phyloP scores from a whole-genome alignment of 192 early-diverging fungal species.

The Podila epicladia region DNA sequence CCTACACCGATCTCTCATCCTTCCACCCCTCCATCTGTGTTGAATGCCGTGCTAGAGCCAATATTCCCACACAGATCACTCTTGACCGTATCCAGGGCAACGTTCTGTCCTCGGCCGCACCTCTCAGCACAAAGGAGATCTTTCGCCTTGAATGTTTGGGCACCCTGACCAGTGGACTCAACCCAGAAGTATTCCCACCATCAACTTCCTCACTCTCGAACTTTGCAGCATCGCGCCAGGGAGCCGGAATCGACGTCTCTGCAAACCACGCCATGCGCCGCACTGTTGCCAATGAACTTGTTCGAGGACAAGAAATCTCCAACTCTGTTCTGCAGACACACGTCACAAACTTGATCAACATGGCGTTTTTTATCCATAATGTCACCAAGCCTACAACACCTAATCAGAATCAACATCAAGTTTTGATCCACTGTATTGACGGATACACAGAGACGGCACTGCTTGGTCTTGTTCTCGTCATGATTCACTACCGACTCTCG shows the following conservation, averaged over 20 bases:
- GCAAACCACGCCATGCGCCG: conserved; percentile 26
- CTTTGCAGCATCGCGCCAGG: conserved; percentile 15
- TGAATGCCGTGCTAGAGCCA: conserved; percentile 31
- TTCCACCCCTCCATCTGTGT: conserved; percentile 45
- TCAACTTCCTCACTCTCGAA: conserved; percentile 34
- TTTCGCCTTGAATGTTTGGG: conserved; percentile 44
- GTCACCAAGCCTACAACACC: conserved; percentile 12
- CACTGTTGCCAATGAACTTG: conserved; percentile 14
- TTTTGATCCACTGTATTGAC: conserved; percentile 66
- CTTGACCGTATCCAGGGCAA: conserved; percentile 36
- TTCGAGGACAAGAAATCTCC: conserved; percentile 5
- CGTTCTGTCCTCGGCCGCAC: conserved; percentile 12
- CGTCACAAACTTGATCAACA: conserved; percentile 29
- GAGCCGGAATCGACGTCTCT: conserved; percentile 7
- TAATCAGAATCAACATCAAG: conserved; percentile 23
- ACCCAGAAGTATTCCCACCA: conserved; percentile 37
- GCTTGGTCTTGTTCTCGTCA: conserved; percentile 56
- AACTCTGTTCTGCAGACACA: conserved; percentile 21
- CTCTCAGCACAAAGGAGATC: conserved; percentile 29
- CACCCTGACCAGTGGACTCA: conserved; percentile 12
- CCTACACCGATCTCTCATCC: conserved; percentile 22
- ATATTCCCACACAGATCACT: conserved; percentile 22
- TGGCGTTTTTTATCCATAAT: conserved; percentile 38
- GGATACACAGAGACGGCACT: conserved; percentile 67
- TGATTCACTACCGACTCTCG: conserved; percentile 55